Base-by-base conservation (phyloP, 352 stramenopile genomes). In the Thalassiosira delicatula region DNA sequence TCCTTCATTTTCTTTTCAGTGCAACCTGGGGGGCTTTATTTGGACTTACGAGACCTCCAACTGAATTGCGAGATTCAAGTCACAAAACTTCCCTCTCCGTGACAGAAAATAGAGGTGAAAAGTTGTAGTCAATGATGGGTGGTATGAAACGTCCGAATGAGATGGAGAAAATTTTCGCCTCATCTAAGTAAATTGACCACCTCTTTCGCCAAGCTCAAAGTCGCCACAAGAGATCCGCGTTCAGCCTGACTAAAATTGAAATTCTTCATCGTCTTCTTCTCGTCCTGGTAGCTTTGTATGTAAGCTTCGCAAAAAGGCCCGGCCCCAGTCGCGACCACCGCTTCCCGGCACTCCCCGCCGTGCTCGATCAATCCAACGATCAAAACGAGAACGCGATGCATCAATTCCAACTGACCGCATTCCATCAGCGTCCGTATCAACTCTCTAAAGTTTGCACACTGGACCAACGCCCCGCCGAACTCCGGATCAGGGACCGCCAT, bases 401-500 rank as follows among this genome's bases (percentile, higher is more conserved):
- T 93, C 12, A 95, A 78, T 79, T 95, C 88, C 19, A 93, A 35
- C 21, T 87, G 82, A 23, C 88, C 91, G 72, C 84, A 88, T 78
- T 92, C 77, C 53, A 93, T 35, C 7, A 92, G 60, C 19, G 74
- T 61, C 1, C 84, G 75, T n/a, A 92, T 76, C 57, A 84, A 54
- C 59, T 92, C 68, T 61, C 81, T 59, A 77, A 93, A 92, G 27
- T 87, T 87, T 27, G 27, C 19, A 49, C 86, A 54, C 19, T 77
- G 21, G 49, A 89, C 79, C 49, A 93, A 70, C 12, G 79, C 63
- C n/a, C 76, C 79, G 0, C 81, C 85, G 79, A 95, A 40, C 11
- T 76, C 56, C 1, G 78, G 76, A 70, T 92, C 87, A 25, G 84
- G 65, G 12, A 92, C 94, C 21, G 97, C 95, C 95, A 98, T 98